phyloP scores from a whole-genome alignment of 148 eudicot species.

The Suaeda aralocaspica region DNA sequence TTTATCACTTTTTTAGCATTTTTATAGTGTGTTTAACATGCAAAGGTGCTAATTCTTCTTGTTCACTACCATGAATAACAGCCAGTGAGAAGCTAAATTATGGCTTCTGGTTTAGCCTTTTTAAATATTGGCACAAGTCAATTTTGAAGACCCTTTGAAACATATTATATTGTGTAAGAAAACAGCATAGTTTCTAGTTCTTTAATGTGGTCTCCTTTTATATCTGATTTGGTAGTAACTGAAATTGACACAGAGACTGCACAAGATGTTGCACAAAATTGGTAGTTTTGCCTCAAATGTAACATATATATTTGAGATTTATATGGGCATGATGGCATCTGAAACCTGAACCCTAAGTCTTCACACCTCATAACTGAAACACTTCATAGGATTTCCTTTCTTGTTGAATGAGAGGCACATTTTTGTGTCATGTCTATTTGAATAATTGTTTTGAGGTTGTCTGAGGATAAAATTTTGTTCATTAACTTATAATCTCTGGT shows the following conservation, averaged over 20 bases:
- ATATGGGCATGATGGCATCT: background rate
- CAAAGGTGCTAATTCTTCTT: background rate
- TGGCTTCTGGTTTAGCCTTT: background rate
- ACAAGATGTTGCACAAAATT: background rate
- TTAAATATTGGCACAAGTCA: background rate
- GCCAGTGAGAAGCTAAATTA: background rate
- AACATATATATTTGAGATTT: background rate
- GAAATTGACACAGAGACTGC: background rate
- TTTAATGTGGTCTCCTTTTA: background rate
- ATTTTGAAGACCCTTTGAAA: background rate
- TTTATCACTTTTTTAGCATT: background rate
- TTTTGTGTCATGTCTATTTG: too few species aligned
- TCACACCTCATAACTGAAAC: background rate
- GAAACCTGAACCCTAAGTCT: background rate
- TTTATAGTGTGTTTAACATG: background rate
- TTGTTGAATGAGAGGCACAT: background rate
- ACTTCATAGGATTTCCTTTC: background rate
- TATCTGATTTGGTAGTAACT: slow-evolving; percentile 6
- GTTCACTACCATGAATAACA: background rate
- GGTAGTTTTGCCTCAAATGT: background rate
- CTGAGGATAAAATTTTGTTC: too few species aligned
- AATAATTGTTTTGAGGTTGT: too few species aligned
- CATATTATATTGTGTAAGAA: background rate
- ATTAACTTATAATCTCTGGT: background rate
- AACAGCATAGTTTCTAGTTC: background rate